phyloP scores from a whole-genome alignment of 495 filamentous ascomycete species.

The Extremus antarcticus region DNA sequence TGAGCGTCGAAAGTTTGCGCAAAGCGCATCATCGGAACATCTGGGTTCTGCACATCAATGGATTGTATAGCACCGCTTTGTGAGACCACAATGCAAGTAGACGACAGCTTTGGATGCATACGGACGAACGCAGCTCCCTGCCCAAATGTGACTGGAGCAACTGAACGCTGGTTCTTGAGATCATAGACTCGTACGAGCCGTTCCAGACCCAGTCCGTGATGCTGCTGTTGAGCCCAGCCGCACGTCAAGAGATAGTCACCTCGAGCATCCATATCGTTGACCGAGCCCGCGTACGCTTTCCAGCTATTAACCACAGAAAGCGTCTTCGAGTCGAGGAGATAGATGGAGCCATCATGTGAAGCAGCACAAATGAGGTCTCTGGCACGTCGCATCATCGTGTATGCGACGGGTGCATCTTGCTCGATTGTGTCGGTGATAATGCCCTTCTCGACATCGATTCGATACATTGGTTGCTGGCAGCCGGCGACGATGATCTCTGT shows the following conservation, averaged over 20 bases:
- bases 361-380: slow-evolving; percentile 79
- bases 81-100: slow-evolving; percentile 82
- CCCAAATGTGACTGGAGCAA: slow-evolving; percentile 86
- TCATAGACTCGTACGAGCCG: slow-evolving; percentile 90
- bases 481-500: slow-evolving; percentile 78
- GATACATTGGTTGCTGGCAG: slow-evolving; percentile 75
- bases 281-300: slow-evolving; percentile 71
- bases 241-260: slow-evolving; percentile 88
- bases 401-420: slow-evolving; percentile 46
- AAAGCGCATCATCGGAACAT: slow-evolving; percentile 80
- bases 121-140: slow-evolving; percentile 84
- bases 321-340: slow-evolving; percentile 69
- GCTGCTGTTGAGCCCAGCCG: slow-evolving; percentile 69
- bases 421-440: slow-evolving; percentile 57
- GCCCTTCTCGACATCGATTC: slow-evolving; percentile 80
- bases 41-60: slow-evolving; percentile 89
- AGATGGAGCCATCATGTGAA: slow-evolving; percentile 68
- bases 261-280: slow-evolving; percentile 92
- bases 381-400: slow-evolving; percentile 82
- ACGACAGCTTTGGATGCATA: slow-evolving; percentile 89
- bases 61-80: slow-evolving; percentile 87
- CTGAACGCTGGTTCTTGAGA: slow-evolving; percentile 68
- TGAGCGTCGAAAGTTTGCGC: slow-evolving; percentile 57
- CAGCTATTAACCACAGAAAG: slow-evolving; percentile 73
- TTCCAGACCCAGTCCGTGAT: slow-evolving; percentile 60